Conservation (phyloP, 257 asterid genomes). For the Ophiorrhiza pumila region DNA sequence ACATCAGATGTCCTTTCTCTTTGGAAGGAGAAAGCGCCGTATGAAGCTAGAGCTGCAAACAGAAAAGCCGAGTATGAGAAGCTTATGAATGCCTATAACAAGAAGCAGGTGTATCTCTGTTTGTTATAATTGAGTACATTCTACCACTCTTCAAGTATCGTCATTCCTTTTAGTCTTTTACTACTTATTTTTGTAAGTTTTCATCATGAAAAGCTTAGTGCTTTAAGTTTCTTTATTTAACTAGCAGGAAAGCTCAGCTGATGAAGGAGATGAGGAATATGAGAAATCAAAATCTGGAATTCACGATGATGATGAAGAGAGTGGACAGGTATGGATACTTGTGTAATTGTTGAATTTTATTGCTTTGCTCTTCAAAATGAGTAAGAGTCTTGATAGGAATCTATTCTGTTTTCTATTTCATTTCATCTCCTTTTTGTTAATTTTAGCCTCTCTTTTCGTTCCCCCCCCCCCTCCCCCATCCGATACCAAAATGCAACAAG, state of each 20-base stretch:
- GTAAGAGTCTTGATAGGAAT: background rate
- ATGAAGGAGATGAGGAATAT: conserved; percentile 72
- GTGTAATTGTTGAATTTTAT: background rate
- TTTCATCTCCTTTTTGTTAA: background rate
- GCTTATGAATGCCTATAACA: conserved; percentile 79
- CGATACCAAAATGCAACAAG: too few relatives aligned
- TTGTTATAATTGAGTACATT: background rate
- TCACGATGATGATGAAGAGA: conserved; percentile 55
- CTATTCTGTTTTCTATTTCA: background rate
- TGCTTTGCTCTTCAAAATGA: background rate
- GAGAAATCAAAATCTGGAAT: conserved; percentile 73
- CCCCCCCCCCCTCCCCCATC: too few relatives aligned
- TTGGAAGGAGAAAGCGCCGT: conserved; percentile 91
- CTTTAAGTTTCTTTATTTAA: conserved; percentile 15
- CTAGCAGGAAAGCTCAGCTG: conserved; percentile 77
- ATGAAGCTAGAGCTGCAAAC: conserved; percentile 92
- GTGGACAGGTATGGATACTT: conserved; percentile 49
- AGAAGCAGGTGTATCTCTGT: conserved; percentile 54
- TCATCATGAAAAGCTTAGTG: background rate
- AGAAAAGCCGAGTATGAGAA: conserved; percentile 74
- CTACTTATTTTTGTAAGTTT: too few relatives aligned
- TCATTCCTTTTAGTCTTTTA: background rate
- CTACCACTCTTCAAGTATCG: background rate
- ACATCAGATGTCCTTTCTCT: background rate
- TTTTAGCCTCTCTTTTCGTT: background rate